These are phyloP conservation scores for Dendrobium officinale DNA, from an alignment of 106 monocot species.

Conservation along the genomic window DNA sequence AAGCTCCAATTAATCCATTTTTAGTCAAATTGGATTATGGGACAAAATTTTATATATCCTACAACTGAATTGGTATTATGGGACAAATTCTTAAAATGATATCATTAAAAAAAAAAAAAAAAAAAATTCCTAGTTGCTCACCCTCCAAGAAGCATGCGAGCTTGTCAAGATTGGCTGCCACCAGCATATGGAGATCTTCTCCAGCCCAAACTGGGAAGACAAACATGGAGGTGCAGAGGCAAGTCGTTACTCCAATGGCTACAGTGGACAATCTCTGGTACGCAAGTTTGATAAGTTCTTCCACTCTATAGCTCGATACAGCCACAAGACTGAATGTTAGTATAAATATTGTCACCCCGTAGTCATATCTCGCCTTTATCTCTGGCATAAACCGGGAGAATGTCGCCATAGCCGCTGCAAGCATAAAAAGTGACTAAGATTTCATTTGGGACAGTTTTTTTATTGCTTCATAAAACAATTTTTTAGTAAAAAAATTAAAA, in stretches of 20 bases:
- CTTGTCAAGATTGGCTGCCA: conserved; percentile 39
- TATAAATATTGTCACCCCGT: too few species aligned
- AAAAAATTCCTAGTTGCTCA: conserved; percentile 1
- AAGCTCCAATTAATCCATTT: too few species aligned
- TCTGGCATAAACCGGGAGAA: conserved; percentile 66
- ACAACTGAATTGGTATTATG: too few species aligned
- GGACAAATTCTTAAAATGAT: too few species aligned
- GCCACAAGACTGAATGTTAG: conserved; percentile 33
- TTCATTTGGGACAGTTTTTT: too few species aligned
- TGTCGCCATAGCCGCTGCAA: conserved; percentile 37
- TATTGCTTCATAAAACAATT: too few species aligned
- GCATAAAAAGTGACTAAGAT: not conserved
- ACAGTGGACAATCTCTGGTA: conserved; percentile 51
- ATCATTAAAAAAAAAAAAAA: too few species aligned
- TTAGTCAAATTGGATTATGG: too few species aligned
- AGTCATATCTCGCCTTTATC: not conserved
- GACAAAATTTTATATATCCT: too few species aligned
- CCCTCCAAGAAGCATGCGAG: conserved; percentile 55
- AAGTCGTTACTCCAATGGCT: conserved; percentile 45
- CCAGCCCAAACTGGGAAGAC: conserved; percentile 64
- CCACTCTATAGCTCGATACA: conserved; percentile 58
- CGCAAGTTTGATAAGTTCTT: conserved; percentile 38
- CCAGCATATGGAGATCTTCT: conserved; percentile 42
- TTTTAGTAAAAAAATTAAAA: too few species aligned
- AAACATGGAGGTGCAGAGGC: conserved; percentile 37